Evolutionary conservation across 768 basidiomycete species (phyloP).

Genomic region (Ramaria rubella): DNA sequence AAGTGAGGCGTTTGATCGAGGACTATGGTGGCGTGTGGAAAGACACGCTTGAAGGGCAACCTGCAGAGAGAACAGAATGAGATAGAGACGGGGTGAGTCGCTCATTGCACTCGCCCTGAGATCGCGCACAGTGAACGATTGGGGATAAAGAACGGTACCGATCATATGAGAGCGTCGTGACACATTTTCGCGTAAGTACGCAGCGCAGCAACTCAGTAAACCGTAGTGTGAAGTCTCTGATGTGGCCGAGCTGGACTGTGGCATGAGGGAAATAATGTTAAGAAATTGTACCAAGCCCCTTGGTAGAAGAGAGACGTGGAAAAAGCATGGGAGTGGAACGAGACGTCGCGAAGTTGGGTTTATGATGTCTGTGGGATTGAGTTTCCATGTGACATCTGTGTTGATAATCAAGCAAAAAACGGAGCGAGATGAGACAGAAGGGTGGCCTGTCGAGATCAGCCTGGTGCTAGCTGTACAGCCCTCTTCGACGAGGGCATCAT

Average conservation of each 20-base stretch:
- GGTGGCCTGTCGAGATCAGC: not conserved
- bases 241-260: not conserved
- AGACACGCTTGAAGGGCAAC: not conserved
- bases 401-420: constrained; percentile 6
- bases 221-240: not conserved
- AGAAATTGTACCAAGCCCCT: not conserved
- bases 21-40: not conserved
- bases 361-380: not conserved
- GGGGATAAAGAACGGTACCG: not conserved
- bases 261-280: not conserved
- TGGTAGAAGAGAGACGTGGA: not conserved
- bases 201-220: constrained; percentile 1
- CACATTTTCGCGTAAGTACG: not conserved
- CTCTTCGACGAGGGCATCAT: not conserved
- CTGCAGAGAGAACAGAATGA: not conserved
- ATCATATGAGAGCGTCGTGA: not conserved
- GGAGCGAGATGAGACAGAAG: not conserved
- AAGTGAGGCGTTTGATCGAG: not conserved
- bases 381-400: constrained; percentile 1
- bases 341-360: not conserved
- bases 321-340: not conserved
- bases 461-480: not conserved
- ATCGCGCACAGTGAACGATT: constrained; percentile 7
- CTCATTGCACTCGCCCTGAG: not conserved
- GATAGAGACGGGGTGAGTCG: not conserved